These are phyloP conservation scores for Colletotrichum sp. DNA, from an alignment of 2,329 filamentous ascomycete species.

Conservation along the genomic window DNA sequence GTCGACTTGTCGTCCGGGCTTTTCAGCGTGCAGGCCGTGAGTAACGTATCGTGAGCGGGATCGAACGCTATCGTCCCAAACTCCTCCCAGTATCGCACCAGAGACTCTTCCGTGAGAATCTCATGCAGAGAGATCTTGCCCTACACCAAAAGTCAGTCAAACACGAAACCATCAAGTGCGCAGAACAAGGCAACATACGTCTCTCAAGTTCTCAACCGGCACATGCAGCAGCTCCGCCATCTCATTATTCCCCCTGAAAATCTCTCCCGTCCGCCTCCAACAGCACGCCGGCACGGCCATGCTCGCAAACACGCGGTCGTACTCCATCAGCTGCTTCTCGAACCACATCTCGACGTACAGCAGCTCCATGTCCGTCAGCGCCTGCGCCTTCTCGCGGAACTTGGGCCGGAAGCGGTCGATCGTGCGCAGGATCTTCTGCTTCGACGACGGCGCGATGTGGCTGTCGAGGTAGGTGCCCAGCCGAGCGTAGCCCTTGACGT, in stretches of 20 bases:
- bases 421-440: slow-evolving; percentile 90
- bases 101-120: slow-evolving; percentile 91
- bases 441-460: slow-evolving; percentile 80
- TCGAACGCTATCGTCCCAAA: slow-evolving; percentile 98
- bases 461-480: slow-evolving; percentile 91
- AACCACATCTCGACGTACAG: slow-evolving; percentile 99
- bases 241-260: slow-evolving; percentile 96
- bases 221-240: slow-evolving; percentile 97
- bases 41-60: slow-evolving; percentile 87
- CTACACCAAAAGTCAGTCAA: slow-evolving; percentile 47
- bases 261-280: slow-evolving; percentile 96
- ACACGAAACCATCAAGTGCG: not conserved
- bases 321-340: slow-evolving; percentile 94
- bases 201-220: slow-evolving; percentile 86
- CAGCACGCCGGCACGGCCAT: slow-evolving; percentile 99
- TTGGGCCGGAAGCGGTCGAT: slow-evolving; percentile 93
- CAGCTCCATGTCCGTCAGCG: slow-evolving; percentile 90
- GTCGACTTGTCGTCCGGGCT: slow-evolving; percentile 74
- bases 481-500: slow-evolving; percentile 93
- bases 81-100: slow-evolving; percentile 98
- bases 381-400: slow-evolving; percentile 93
- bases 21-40: slow-evolving; percentile 92
- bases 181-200: slow-evolving; percentile 64
- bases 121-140: slow-evolving; percentile 95
- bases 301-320: slow-evolving; percentile 96